Conservation (phyloP, 2,329 filamentous ascomycete species). For the Beauveria varroae region DNA sequence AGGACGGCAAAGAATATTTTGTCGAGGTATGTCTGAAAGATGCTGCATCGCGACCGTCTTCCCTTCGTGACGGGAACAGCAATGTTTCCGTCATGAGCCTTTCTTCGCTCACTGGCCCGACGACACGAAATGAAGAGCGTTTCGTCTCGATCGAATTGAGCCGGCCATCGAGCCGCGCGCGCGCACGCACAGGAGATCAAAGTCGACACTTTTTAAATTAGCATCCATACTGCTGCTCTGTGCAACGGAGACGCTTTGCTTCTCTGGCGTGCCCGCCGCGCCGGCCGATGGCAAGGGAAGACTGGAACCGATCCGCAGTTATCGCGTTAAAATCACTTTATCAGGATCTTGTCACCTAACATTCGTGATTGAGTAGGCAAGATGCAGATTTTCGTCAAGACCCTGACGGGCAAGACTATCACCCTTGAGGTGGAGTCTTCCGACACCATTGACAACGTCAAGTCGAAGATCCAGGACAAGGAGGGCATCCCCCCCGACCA, state of each 20-base stretch:
- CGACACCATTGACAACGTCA: slow-evolving; percentile 99
- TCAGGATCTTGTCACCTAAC: slow-evolving; percentile 27
- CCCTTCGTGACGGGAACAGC: slow-evolving; percentile 21
- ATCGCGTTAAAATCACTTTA: background rate
- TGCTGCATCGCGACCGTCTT: slow-evolving; percentile 30
- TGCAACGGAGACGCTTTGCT: background rate
- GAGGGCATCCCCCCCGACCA: slow-evolving; percentile 99
- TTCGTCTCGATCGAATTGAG: slow-evolving; percentile 9
- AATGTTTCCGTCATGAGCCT: slow-evolving; percentile 14
- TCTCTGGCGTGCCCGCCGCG: background rate
- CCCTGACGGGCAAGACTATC: slow-evolving; percentile 99
- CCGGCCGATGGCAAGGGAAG: background rate
- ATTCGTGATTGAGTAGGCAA: slow-evolving; percentile 45
- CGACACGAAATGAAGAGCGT: background rate
- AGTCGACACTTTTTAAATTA: background rate
- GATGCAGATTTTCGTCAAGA: slow-evolving; percentile 75
- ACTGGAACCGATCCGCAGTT: background rate
- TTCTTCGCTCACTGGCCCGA: background rate
- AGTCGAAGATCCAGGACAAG: slow-evolving; percentile 98
- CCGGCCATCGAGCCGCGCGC: slow-evolving; percentile 1
- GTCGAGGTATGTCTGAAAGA: slow-evolving; percentile 56
- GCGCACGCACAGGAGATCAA: background rate
- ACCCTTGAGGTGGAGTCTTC: slow-evolving; percentile 99
- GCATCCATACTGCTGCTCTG: background rate
- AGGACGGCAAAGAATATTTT: slow-evolving; percentile 54